Percentiles rank a stretch among this genome's conserved stretches.
Evolutionary conservation across 352 stramenopile species (phyloP).

Genomic region (Globisporangium splendens): DNA sequence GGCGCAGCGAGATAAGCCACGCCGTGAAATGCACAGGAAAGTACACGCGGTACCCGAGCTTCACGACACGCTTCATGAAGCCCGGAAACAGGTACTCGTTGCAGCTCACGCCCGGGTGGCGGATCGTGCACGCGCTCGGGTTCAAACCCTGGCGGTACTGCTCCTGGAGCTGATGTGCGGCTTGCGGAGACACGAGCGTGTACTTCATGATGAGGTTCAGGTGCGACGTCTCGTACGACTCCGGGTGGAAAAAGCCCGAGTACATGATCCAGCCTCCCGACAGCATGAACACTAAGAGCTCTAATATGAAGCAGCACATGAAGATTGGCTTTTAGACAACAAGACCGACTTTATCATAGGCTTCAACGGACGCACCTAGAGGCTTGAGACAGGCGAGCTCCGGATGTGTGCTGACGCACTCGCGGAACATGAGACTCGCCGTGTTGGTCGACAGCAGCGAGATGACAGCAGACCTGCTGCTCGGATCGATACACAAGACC

Average conservation of each 20-base stretch:
- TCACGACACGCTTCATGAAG: constrained; percentile 36
- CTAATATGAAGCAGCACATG: too few relatives aligned
- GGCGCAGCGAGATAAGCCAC: constrained; percentile 42
- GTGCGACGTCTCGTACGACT: constrained; percentile 53
- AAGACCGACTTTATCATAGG: too few relatives aligned
- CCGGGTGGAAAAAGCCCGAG: constrained; percentile 54
- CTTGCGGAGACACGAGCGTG: constrained; percentile 33
- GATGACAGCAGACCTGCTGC: constrained; percentile 40
- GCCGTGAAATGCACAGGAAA: constrained; percentile 54
- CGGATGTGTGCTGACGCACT: constrained; percentile 26
- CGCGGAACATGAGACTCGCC: constrained; percentile 28
- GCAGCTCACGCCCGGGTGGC: constrained; percentile 39
- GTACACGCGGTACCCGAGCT: constrained; percentile 43
- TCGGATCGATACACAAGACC: constrained; percentile 28
- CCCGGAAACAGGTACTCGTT: constrained; percentile 34
- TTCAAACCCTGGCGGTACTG: constrained; percentile 43
- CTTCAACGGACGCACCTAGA: constrained; percentile 12
- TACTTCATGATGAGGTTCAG: constrained; percentile 62
- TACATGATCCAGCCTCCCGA: constrained; percentile 59
- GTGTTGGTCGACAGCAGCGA: constrained; percentile 53
- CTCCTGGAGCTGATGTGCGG: constrained; percentile 31
- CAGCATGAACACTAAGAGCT: constrained; percentile 49
- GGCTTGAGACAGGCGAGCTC: constrained; percentile 27
- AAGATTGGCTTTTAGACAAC: too few relatives aligned
- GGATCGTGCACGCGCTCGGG: constrained; percentile 38